Percentiles rank a stretch among this genome's conserved stretches.
Conservation (phyloP, 164 flowering plant species). For the Aristolochia fimbriata region DNA sequence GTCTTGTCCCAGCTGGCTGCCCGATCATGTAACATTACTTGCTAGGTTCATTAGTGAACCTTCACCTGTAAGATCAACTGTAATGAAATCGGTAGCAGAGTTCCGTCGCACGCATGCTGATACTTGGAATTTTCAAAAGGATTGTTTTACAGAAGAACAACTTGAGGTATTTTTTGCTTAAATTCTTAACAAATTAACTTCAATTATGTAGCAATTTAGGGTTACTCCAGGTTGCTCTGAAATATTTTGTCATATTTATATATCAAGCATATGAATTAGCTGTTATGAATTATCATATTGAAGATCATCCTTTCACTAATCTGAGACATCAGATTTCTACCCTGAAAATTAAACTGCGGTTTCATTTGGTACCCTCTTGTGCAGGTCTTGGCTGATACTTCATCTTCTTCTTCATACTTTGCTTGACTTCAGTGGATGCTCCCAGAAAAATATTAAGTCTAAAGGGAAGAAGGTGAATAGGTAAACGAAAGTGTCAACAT, state of each 20-base stretch:
- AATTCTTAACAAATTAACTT: too few relatives aligned
- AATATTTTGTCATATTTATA: too few relatives aligned
- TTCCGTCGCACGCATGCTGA: slow-evolving; percentile 98
- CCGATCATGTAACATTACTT: slow-evolving; percentile 80
- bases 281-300: too few relatives aligned
- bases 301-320: too few relatives aligned
- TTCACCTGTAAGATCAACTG: slow-evolving; percentile 87
- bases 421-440: slow-evolving; percentile 40
- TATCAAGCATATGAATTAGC: too few relatives aligned
- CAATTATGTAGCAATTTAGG: too few relatives aligned
- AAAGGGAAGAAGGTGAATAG: slow-evolving; percentile 2
- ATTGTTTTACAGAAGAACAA: slow-evolving; percentile 80
- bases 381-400: slow-evolving; percentile 91
- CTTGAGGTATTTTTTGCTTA: slow-evolving; percentile 50
- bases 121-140: slow-evolving; percentile 89
- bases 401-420: slow-evolving; percentile 91
- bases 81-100: slow-evolving; percentile 90
- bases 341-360: too few relatives aligned
- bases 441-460: background rate
- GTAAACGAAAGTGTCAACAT: background rate
- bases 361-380: background rate
- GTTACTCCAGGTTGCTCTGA: too few relatives aligned
- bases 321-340: too few relatives aligned
- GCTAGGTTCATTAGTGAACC: slow-evolving; percentile 82
- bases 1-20: slow-evolving; percentile 66